Conservation (phyloP, 2,329 filamentous ascomycete genomes). For the Diatrype stigma region DNA sequence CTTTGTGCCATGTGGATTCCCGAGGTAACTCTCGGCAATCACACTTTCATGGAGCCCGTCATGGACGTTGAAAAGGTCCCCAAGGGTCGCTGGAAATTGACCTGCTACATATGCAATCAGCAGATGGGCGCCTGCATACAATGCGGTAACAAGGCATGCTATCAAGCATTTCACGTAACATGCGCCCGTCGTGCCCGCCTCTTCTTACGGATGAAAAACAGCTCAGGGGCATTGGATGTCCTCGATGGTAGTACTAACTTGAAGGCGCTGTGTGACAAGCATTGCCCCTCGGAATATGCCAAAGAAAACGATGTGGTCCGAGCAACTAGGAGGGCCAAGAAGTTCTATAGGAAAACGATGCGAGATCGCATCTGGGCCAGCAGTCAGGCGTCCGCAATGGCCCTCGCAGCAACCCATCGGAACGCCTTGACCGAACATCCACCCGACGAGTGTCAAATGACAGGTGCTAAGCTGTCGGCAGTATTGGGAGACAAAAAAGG, state of each 20-base stretch:
- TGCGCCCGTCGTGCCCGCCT: slow-evolving; percentile 84
- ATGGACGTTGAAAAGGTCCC: slow-evolving; percentile 98
- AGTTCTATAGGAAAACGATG: slow-evolving; percentile 88
- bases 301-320: slow-evolving; percentile 78
- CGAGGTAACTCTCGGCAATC: slow-evolving; percentile 91
- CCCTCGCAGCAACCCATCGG: slow-evolving; percentile 69
- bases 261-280: slow-evolving; percentile 94
- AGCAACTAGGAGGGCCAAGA: slow-evolving; percentile 78
- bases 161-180: slow-evolving; percentile 94
- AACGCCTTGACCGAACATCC: slow-evolving; percentile 63
- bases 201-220: slow-evolving; percentile 95
- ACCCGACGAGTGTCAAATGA: slow-evolving; percentile 77
- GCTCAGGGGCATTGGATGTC: slow-evolving; percentile 71
- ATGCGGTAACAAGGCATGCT: slow-evolving; percentile 96
- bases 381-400: slow-evolving; percentile 76
- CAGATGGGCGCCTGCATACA: slow-evolving; percentile 98
- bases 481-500: slow-evolving; percentile 73
- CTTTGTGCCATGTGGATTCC: slow-evolving; percentile 98
- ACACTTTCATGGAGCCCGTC: slow-evolving; percentile 96
- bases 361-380: slow-evolving; percentile 87
- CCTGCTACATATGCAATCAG: slow-evolving; percentile 95
- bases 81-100: slow-evolving; percentile 86
- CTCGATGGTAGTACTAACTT: slow-evolving; percentile 76
- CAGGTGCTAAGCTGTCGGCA: slow-evolving; percentile 75
- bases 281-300: slow-evolving; percentile 85